Evolutionary conservation across 495 filamentous ascomycete species (phyloP), one percentile per base, ranked within the genome.

Genomic region (Trichoderma asperelloides): DNA sequence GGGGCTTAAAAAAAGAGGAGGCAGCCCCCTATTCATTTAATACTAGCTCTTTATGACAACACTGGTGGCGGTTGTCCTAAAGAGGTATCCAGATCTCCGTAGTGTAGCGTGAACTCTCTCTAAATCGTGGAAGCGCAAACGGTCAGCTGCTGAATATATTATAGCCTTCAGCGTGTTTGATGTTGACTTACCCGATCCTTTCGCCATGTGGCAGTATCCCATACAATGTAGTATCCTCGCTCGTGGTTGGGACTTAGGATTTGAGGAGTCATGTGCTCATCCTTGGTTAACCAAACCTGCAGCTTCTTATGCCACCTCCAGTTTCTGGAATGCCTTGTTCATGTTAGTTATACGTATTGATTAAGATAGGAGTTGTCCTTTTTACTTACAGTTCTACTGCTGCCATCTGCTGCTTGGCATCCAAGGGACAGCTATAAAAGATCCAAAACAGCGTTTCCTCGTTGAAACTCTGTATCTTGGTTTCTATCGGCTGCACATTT

Each of bases 371-470:
- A 21, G n/a, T 65, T 30, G 40, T 30, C 8, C 1, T 3, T 25
- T 21, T 13, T 30, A 65, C 83, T 74, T 79, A 89, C 82, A 97
- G 81, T 75, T 97, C 92, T 47, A 86, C 80, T 2, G 92, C 92
- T 12, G 90, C 93, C 68, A 92, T 76, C 69, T 96, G 89, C 76
- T 97, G 93, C 77, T 92, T 85, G 68, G 90, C 82, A 73, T 96
- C 92, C 40, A 87, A 80, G 2, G 92, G 91, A 77, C 90, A 89
- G 77, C 88, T 91, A 79, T 96, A 97, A 81, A 97, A 97, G 69
- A 97, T 95, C 80, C 89, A 93, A 75, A 97, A 92, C 66, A 97
- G 81, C 0, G 92, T 96, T 74, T 97, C 93, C 67, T 96, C 91
- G 69, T 89, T 89, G 79, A 97, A 96, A 65, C 87, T 90, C 18